A percentile compares a stretch with the other conserved stretches of the same genome.
phyloP scores from a whole-genome alignment of 768 basidiomycete species.

The Cystobasidium tubakii region DNA sequence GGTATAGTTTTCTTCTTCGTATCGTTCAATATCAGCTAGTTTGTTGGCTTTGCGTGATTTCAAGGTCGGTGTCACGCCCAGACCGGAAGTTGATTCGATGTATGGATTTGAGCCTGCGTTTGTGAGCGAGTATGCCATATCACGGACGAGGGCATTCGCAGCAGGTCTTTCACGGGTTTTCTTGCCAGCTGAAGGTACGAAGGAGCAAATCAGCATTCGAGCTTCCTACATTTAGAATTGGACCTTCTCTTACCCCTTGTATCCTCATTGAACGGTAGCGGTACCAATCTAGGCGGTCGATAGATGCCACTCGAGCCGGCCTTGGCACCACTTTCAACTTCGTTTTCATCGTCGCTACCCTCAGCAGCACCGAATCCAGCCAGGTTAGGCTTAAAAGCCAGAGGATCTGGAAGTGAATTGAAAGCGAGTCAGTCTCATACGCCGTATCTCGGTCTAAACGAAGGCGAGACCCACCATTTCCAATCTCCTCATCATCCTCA shows the following conservation, averaged over 20 bases:
- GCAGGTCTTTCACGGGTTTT: conserved; percentile 52
- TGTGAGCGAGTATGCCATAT: conserved; percentile 52
- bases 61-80: conserved; percentile 44
- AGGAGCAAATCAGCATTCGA: too few species aligned
- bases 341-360: conserved; percentile 46
- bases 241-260: conserved; percentile 54
- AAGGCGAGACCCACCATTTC: conserved; percentile 42
- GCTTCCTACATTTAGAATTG: too few species aligned
- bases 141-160: conserved; percentile 61
- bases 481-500: conserved; percentile 42
- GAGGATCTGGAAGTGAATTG: conserved; percentile 60
- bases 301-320: conserved; percentile 48
- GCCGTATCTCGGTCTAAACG: neutral
- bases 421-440: neutral
- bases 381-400: conserved; percentile 85
- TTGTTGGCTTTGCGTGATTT: conserved; percentile 57
- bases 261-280: conserved; percentile 71
- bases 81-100: conserved; percentile 52
- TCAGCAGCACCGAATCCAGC: conserved; percentile 5
- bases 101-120: conserved; percentile 61
- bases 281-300: conserved; percentile 74
- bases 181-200: conserved; percentile 50
- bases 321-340: neutral
- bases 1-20: conserved; percentile 91
- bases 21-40: conserved; percentile 71